Conservation (phyloP, 495 filamentous ascomycete genomes). For the Penicillium macrosclerotiorum region DNA sequence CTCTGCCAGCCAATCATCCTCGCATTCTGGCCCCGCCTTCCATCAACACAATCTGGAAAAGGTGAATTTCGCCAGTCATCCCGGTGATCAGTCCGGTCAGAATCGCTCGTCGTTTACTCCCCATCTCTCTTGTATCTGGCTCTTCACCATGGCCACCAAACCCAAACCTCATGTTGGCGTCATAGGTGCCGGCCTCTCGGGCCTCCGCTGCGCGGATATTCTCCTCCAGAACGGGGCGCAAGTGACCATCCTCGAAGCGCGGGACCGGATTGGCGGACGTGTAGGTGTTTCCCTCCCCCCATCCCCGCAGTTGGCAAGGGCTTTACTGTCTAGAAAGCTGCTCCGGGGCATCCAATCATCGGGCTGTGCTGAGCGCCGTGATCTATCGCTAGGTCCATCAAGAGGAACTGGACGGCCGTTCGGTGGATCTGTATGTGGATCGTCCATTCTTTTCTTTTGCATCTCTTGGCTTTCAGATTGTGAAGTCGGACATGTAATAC, state of each 20-base stretch:
- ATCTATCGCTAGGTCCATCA: constrained; percentile 36
- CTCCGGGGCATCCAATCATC: background rate
- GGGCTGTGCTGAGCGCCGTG: background rate
- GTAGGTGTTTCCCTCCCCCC: constrained; percentile 53
- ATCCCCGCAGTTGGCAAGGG: background rate
- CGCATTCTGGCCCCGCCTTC: constrained; percentile 8
- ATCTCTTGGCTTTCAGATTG: background rate
- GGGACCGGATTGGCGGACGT: constrained; percentile 80
- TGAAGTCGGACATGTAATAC: background rate
- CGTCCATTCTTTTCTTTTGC: background rate
- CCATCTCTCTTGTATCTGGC: no score
- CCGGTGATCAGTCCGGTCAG: no score
- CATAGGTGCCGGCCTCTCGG: constrained; percentile 85
- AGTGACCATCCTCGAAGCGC: constrained; percentile 83
- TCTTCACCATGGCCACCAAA: constrained; percentile 29
- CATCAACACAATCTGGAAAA: constrained; percentile 10
- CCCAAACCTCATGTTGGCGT: constrained; percentile 63
- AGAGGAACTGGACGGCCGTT: constrained; percentile 34
- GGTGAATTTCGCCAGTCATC: background rate
- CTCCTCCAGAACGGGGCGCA: constrained; percentile 72
- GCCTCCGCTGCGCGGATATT: constrained; percentile 81
- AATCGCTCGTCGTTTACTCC: no score
- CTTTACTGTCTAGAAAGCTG: background rate
- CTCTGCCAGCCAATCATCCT: constrained; percentile 20
- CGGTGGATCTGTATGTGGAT: constrained; percentile 44